Percentiles rank a stretch among this genome's conserved stretches.
These are phyloP conservation scores for Teunomyces panamensis DNA, from an alignment of 805 yeast species.

Conservation along the genomic window DNA sequence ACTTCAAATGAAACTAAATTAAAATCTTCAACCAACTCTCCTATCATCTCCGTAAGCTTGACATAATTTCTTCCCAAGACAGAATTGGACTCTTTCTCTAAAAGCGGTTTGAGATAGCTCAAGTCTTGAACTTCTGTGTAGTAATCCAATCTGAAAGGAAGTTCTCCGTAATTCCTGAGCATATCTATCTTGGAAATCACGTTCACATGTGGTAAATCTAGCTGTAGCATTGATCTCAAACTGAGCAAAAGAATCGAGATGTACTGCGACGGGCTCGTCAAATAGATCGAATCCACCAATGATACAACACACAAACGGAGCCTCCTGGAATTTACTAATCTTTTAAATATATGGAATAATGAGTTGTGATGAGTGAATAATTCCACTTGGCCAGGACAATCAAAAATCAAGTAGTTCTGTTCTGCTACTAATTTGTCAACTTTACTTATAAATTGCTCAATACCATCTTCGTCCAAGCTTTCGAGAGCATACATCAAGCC, in stretches of 20 bases:
- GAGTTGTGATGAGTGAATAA: constrained; percentile 87
- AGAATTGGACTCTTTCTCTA: constrained; percentile 71
- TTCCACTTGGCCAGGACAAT: constrained; percentile 96
- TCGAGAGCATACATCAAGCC: constrained; percentile 85
- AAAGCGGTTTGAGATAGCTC: constrained; percentile 58
- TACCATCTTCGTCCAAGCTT: constrained; percentile 40
- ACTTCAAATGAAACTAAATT: constrained; percentile 87
- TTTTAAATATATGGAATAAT: constrained; percentile 62
- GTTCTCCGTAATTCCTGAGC: constrained; percentile 68
- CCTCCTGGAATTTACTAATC: constrained; percentile 52
- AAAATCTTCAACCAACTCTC: constrained; percentile 82
- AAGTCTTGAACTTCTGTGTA: constrained; percentile 93
- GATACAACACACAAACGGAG: constrained; percentile 82
- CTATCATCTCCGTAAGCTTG: constrained; percentile 69
- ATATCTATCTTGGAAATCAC: constrained; percentile 90
- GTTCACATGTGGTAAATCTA: constrained; percentile 90
- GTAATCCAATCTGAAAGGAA: constrained; percentile 80
- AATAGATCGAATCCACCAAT: constrained; percentile 74
- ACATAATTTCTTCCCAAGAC: constrained; percentile 60
- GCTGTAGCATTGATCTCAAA: constrained; percentile 86
- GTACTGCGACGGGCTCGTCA: constrained; percentile 87
- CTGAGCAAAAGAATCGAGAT: constrained; percentile 77
- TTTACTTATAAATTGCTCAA: constrained; percentile 54
- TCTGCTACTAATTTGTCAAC: constrained; percentile 54
- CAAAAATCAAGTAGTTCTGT: constrained; percentile 67